Conservation (phyloP, 2,329 filamentous ascomycete genomes). For the Mycogone perniciosa region DNA sequence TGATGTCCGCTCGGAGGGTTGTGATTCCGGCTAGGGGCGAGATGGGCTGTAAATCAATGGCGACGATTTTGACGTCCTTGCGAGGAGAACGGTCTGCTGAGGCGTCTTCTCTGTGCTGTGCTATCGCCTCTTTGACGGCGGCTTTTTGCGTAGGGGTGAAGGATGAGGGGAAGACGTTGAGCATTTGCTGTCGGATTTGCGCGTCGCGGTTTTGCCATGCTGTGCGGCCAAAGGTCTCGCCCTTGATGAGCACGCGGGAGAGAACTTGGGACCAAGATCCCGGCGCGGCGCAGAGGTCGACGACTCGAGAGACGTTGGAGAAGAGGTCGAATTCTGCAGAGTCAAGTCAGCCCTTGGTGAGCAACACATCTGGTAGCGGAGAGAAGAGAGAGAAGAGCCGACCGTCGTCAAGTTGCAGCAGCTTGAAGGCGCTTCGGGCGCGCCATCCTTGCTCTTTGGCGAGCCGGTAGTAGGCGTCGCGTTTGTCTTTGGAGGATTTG, state of each 20-base stretch:
- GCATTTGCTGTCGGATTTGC: slow-evolving; percentile 54
- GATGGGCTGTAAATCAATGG: slow-evolving; percentile 95
- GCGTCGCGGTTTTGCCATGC: slow-evolving; percentile 84
- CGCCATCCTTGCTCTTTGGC: slow-evolving; percentile 99
- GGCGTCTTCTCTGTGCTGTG: slow-evolving; percentile 23
- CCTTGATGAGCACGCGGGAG: slow-evolving; percentile 86
- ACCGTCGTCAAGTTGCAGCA: slow-evolving; percentile 88
- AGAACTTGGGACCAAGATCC: slow-evolving; percentile 97
- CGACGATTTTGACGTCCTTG: slow-evolving; percentile 79
- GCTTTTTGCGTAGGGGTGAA: slow-evolving; percentile 18
- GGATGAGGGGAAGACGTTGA: slow-evolving; percentile 38
- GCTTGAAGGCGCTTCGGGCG: slow-evolving; percentile 91
- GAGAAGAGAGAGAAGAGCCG: slow-evolving; percentile 6
- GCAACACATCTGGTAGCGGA: neutral
- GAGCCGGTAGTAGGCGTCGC: slow-evolving; percentile 94
- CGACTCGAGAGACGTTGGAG: slow-evolving; percentile 80
- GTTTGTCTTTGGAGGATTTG: slow-evolving; percentile 97
- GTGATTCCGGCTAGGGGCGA: slow-evolving; percentile 87
- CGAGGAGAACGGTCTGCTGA: slow-evolving; percentile 39
- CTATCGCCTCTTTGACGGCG: slow-evolving; percentile 11
- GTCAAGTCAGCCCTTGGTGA: neutral
- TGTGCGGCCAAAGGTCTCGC: slow-evolving; percentile 78
- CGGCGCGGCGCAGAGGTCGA: slow-evolving; percentile 91
- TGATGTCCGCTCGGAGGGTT: slow-evolving; percentile 91
- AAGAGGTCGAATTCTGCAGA: slow-evolving; percentile 82